Evolutionary conservation across 345 rosid genomes (phyloP), one percentile per base, ranked within the genome.

Genomic region (Hibiscus mutabilis): DNA sequence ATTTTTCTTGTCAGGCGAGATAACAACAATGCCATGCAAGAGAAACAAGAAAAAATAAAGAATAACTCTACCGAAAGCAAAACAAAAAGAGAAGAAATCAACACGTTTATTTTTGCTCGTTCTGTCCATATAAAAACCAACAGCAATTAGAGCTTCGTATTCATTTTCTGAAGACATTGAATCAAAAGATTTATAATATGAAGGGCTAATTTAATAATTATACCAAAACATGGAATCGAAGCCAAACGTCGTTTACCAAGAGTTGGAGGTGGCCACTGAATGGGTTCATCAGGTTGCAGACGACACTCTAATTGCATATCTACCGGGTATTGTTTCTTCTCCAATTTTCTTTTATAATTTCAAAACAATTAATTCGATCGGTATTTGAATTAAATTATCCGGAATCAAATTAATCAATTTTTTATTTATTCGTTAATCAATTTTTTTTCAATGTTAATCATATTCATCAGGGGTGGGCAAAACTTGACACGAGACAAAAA

Each of bases 231-330:
- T 69, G 63, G 73, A 27, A 15, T 33, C 31, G 25, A 31, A 55
- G 51, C 51, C 62, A 52, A n/a, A 0, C 2, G 60, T 16, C 15
- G 49, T 14, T 0, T 73, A 69, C 29, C 78, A 83, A 19, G 84
- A 74, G 0, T 71, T 84, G 25, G 71, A 79, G 0, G 86, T 86
- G 6, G 14, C 72, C 0, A 74, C 69, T 2, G 83, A 74, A 25
- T 88, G 93, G 93, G 80, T 0, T 5, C 75, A 42, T 15, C 81
- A 78, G 66, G 60, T 72, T 19, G 33, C 1, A 15, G 60, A 16
- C 25, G 88, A 86, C 68, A 80, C 81, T 4, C 29, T 86, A 5
- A 22, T 64, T 31, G 67, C 81, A 35, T n/a, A 61, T 57, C 71
- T 88, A 31, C 82, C 88, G 33, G 33, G 33, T 29, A 29, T 29